Evolutionary conservation across 2,329 filamentous ascomycete genomes (phyloP), one percentile per base, ranked within the genome.

Genomic region (Microsporum ferrugineum): DNA sequence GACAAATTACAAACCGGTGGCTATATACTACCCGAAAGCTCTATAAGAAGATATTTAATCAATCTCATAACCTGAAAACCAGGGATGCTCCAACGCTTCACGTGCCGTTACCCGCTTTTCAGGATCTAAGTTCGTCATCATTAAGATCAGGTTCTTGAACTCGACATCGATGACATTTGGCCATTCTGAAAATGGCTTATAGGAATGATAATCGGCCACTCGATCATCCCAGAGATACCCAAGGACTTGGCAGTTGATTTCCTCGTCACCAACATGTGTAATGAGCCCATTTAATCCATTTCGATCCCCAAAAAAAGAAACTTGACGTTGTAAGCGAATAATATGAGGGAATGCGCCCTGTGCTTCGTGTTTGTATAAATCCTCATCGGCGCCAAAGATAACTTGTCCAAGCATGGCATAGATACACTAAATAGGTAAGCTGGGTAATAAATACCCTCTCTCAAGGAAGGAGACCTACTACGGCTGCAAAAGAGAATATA

Each of bases 281-380:
- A 73, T 69, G 2, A 79, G 70, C 14, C 72, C 73, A 29, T 72
- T 69, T 38, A 78, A 69, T 39, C 74, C 72, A 2, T 77, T 67
- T 65, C 68, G 68, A 60, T 79, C 73, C 41, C 72, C 73, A 66
- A 80, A 80, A 65, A 75, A 77, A 1, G 77, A 79, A 17, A 79
- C 71, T 63, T 79, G 77, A 39, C 74, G 72, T 64, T 76, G 71
- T 23, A 79, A 66, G 56, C 78, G 75, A 61, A 74, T 71, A 53
- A 74, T 65, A 34, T 62, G 55, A 55, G 66, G 65, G 45, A 68
- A 60, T 58, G 70, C 71, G 57, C 75, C 71, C 29, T 72, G 69
- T 38, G 75, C 72, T 60, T 70, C 65, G 67, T 71, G 65, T 66
- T 72, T 62, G 61, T 66, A 38, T 66, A 72, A 65, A 67, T 72